Conservation (phyloP, 352 stramenopile species). For the Globisporangium megalacanthum region DNA sequence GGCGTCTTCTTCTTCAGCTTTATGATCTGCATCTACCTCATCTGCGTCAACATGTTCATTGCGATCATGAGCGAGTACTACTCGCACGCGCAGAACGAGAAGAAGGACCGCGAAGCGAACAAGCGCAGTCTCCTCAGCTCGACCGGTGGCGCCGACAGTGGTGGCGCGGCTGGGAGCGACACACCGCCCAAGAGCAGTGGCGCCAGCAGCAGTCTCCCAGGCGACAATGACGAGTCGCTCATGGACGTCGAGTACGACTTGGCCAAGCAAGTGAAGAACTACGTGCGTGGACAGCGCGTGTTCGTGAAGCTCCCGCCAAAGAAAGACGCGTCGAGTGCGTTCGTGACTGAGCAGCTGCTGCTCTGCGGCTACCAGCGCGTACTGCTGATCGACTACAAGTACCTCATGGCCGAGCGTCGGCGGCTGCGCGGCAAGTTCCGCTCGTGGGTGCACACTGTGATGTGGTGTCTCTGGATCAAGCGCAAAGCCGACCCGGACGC, state of each 20-base stretch:
- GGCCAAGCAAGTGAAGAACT: constrained; percentile 61
- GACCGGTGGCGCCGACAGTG: background rate
- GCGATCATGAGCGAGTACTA: constrained; percentile 85
- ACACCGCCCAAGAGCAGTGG: constrained; percentile 1
- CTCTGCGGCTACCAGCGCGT: constrained; percentile 60
- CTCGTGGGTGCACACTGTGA: constrained; percentile 48
- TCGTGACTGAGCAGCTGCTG: constrained; percentile 44
- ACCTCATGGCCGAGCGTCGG: constrained; percentile 62
- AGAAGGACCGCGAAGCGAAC: constrained; percentile 53
- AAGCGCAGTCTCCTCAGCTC: constrained; percentile 26
- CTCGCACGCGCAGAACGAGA: constrained; percentile 62
- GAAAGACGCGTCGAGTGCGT: constrained; percentile 25
- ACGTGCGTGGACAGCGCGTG: constrained; percentile 45
- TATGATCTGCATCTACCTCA: constrained; percentile 77
- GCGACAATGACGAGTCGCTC: constrained; percentile 46
- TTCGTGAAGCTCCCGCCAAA: constrained; percentile 49
- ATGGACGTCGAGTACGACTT: constrained; percentile 76
- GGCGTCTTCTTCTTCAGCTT: constrained; percentile 83
- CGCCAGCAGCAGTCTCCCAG: constrained; percentile 11
- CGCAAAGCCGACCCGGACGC: constrained; percentile 51
- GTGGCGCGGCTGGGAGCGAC: constrained; percentile 10
- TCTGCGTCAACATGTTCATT: constrained; percentile 85
- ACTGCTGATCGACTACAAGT: constrained; percentile 67
- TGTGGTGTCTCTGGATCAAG: constrained; percentile 40
- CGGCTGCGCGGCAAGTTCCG: constrained; percentile 59